Conservation (phyloP, 1,284 basidiomycete species). For the Trametes pubescens region DNA sequence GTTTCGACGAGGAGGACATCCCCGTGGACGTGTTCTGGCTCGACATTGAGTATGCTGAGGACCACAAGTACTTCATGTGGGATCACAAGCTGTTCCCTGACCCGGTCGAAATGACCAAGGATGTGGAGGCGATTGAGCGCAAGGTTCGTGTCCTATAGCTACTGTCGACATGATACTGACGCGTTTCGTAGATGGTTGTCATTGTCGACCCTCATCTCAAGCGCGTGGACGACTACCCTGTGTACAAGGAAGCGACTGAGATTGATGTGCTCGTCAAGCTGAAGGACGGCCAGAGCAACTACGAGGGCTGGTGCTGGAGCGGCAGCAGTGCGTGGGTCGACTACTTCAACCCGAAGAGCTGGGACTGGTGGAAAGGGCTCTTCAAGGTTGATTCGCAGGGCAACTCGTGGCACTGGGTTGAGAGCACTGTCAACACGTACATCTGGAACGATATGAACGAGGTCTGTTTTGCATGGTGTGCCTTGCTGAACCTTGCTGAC, state of each 20-base stretch:
- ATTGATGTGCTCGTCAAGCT: conserved; percentile 86
- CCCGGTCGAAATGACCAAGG: conserved; percentile 92
- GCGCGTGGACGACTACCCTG: conserved; percentile 81
- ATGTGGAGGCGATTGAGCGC: conserved; percentile 85
- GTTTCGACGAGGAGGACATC: conserved; percentile 94
- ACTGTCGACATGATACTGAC: neutral
- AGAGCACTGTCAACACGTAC: conserved; percentile 83
- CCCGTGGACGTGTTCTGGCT: conserved; percentile 99
- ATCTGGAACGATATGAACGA: conserved; percentile 99
- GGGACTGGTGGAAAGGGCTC: conserved; percentile 91
- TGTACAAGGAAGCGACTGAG: conserved; percentile 88
- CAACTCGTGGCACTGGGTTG: conserved; percentile 72
- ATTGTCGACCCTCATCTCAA: conserved; percentile 98
- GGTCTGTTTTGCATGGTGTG: conserved; percentile 43
- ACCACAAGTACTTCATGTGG: conserved; percentile 99
- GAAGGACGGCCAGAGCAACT: conserved; percentile 81
- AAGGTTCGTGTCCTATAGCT: conserved; percentile 62
- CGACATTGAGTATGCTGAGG: conserved; percentile 95
- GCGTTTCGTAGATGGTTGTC: conserved; percentile 82
- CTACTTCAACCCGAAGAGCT: conserved; percentile 91
- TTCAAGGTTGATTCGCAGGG: conserved; percentile 70
- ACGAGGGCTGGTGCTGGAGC: conserved; percentile 99
- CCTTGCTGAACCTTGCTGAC: conserved; percentile 9
- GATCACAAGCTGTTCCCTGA: conserved; percentile 92
- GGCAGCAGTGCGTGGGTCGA: conserved; percentile 97